Conservation (phyloP, 805 yeast species). For the Ogataea trehaloabstinens region DNA sequence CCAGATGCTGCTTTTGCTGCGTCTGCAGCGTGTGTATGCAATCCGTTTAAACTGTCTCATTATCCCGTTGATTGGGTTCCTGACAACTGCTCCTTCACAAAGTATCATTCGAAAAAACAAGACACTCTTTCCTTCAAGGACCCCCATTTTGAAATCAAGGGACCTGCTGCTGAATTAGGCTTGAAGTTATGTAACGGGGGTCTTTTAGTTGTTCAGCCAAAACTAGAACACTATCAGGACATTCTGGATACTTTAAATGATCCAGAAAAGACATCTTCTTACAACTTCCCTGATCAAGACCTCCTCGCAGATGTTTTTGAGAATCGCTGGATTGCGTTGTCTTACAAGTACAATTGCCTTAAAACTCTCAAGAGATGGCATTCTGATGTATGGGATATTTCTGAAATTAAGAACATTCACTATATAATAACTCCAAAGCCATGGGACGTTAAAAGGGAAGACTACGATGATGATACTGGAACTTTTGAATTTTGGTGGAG, state of each 20-base stretch:
- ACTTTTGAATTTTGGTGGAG: constrained; percentile 54
- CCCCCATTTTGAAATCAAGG: constrained; percentile 25
- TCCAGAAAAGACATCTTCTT: constrained; percentile 36
- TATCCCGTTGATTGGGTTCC: constrained; percentile 54
- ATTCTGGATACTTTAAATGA: constrained; percentile 41
- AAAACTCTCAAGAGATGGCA: constrained; percentile 50
- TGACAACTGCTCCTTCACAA: constrained; percentile 50
- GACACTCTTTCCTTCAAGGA: constrained; percentile 11
- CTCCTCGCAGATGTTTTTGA: constrained; percentile 52
- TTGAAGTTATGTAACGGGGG: constrained; percentile 61
- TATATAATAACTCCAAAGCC: constrained; percentile 60
- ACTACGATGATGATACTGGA: constrained; percentile 38
- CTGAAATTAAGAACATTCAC: constrained; percentile 54
- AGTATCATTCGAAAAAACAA: constrained; percentile 27
- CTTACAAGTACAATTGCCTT: constrained; percentile 54
- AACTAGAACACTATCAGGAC: constrained; percentile 32
- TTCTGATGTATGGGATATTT: constrained; percentile 43
- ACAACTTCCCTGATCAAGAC: constrained; percentile 60
- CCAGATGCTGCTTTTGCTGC: constrained; percentile 48
- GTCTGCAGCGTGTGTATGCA: constrained; percentile 60
- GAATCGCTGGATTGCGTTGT: constrained; percentile 48
- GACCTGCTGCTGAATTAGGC: constrained; percentile 42
- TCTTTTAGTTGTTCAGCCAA: constrained; percentile 49
- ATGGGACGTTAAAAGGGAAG: constrained; percentile 43
- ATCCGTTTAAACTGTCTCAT: constrained; percentile 50